Evolutionary conservation across 2,329 filamentous ascomycete species (phyloP).

Genomic region (Thelonectria olida): DNA sequence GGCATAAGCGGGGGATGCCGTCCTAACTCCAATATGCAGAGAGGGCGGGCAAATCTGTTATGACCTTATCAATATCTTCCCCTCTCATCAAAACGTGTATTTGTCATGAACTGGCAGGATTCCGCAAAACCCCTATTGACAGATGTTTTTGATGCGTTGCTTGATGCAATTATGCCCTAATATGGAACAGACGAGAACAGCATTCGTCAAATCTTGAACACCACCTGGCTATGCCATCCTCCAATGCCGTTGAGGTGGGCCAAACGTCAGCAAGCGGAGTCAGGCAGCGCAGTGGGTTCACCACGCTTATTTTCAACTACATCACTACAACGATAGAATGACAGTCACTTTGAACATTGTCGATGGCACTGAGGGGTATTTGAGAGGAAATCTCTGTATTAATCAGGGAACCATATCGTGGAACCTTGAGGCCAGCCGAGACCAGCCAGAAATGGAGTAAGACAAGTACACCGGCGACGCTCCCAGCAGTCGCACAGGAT

Average conservation of each 20-base stretch:
- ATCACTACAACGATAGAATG: neutral
- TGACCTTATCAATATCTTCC: neutral
- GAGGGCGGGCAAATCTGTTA: neutral
- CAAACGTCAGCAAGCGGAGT: neutral
- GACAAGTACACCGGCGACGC: slow-evolving; percentile 42
- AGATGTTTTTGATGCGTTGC: too few species aligned
- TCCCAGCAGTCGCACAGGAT: slow-evolving; percentile 37
- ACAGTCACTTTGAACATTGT: neutral
- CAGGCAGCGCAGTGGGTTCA: too few species aligned
- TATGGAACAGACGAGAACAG: too few species aligned
- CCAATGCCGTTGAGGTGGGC: neutral
- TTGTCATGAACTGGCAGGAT: neutral
- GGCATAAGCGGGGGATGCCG: slow-evolving; percentile 11
- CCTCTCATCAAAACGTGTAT: slow-evolving; percentile 3
- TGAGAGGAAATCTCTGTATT: slow-evolving; percentile 32
- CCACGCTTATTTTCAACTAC: slow-evolving; percentile 5
- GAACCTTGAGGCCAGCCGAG: slow-evolving; percentile 28
- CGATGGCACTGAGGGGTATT: neutral
- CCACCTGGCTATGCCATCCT: too few species aligned
- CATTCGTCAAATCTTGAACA: too few species aligned
- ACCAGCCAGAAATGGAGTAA: slow-evolving; percentile 33
- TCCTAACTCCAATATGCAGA: slow-evolving; percentile 8
- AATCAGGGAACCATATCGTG: slow-evolving; percentile 27
- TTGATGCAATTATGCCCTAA: too few species aligned
- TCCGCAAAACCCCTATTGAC: too few species aligned